phyloP scores from a whole-genome alignment of 139 green algal genomes.

The Spirogloea muscicola region DNA sequence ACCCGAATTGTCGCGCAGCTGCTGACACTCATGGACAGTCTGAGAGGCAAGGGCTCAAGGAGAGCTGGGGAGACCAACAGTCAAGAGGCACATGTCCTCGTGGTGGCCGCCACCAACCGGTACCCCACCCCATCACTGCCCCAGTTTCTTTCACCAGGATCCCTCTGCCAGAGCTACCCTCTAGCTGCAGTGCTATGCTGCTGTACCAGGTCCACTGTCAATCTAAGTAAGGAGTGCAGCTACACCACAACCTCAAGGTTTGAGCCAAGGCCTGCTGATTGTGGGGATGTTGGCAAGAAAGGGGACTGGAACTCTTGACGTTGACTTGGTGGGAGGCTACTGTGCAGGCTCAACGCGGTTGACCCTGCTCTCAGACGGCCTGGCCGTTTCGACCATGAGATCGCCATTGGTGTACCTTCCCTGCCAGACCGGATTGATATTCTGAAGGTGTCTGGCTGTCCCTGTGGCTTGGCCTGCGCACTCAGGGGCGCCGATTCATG shows the following conservation, averaged over 20 bases:
- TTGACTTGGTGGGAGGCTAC: no score
- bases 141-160: background rate
- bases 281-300: background rate
- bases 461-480: no score
- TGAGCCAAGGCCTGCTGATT: background rate
- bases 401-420: conserved; percentile 65
- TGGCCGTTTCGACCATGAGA: conserved; percentile 81
- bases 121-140: background rate
- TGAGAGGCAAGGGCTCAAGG: no score
- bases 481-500: no score
- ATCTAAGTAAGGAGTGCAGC: background rate
- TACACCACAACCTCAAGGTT: background rate
- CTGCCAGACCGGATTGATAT: conserved; percentile 23
- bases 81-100: conserved; percentile 51
- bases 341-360: conserved; percentile 69
- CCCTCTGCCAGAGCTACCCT: no score
- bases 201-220: no score
- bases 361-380: conserved; percentile 83
- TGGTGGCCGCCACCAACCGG: conserved; percentile 82
- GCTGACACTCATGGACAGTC: conserved; percentile 84
- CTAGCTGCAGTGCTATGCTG: no score
- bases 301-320: background rate
- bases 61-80: conserved; percentile 40
- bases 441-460: conserved; percentile 43
- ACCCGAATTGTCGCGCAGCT: conserved; percentile 85